Evolutionary conservation across 1,284 basidiomycete genomes (phyloP).

Genomic region (Peniophora sp.): DNA sequence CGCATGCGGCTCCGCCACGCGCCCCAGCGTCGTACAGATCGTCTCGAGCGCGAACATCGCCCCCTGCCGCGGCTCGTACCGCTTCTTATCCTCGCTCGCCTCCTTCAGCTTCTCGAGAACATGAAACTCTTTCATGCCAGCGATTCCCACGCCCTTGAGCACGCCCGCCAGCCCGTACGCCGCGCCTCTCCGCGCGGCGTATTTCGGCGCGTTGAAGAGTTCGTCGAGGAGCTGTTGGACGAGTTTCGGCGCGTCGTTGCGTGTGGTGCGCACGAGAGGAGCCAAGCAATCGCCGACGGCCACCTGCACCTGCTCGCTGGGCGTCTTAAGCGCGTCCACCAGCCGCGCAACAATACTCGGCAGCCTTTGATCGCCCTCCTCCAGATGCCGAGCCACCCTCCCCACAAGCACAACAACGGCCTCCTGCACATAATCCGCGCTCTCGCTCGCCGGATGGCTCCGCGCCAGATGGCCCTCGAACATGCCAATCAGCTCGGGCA

Average conservation of each 20-base stretch:
- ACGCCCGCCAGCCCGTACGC: constrained; percentile 95
- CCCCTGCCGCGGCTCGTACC: constrained; percentile 84
- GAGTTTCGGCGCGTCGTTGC: constrained; percentile 55
- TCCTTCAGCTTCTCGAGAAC: constrained; percentile 70
- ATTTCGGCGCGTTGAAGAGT: constrained; percentile 75
- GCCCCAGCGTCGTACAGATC: constrained; percentile 77
- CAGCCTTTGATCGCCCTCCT: constrained; percentile 68
- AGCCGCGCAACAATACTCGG: constrained; percentile 86
- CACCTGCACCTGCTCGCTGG: constrained; percentile 93
- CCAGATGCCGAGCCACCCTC: constrained; percentile 85
- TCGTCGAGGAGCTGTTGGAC: constrained; percentile 76
- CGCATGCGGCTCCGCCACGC: constrained; percentile 94
- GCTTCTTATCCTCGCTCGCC: constrained; percentile 87
- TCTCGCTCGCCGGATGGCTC: constrained; percentile 59
- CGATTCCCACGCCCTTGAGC: constrained; percentile 84
- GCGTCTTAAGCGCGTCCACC: constrained; percentile 88
- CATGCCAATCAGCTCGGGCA: constrained; percentile 73
- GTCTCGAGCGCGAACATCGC: constrained; percentile 96
- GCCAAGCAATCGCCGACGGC: constrained; percentile 94
- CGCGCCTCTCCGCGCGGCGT: constrained; percentile 88
- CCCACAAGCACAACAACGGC: constrained; percentile 94
- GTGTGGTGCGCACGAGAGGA: constrained; percentile 75
- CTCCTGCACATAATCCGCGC: constrained; percentile 86
- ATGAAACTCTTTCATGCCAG: constrained; percentile 78
- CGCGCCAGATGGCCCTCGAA: constrained; percentile 79